Conservation (phyloP, 371 early-diverging fungal genomes). For the Syncephalastrum contaminatum region DNA sequence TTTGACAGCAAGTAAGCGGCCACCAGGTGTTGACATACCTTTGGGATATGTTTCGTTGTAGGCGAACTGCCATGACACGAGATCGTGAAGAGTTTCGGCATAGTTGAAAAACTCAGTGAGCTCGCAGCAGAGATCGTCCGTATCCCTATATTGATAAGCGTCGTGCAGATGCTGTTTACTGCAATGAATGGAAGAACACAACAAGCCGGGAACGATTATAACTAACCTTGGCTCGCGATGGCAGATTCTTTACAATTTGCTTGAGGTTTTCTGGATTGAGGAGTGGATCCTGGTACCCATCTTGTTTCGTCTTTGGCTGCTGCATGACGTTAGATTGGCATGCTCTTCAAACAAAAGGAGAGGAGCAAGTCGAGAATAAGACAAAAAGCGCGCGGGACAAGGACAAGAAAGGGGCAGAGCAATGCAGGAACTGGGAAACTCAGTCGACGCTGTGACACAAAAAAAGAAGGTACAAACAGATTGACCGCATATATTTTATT, state of each 20-base stretch:
- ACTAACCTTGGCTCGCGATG: slow-evolving; percentile 29
- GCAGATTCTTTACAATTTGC: slow-evolving; percentile 33
- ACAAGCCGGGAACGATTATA: not conserved
- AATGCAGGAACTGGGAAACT: too few species aligned
- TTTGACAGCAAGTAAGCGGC: not conserved
- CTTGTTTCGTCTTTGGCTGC: not conserved
- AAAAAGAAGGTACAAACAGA: too few species aligned
- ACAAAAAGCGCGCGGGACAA: too few species aligned
- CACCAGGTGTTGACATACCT: slow-evolving; percentile 4
- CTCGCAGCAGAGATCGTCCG: slow-evolving; percentile 59
- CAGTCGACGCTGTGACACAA: too few species aligned
- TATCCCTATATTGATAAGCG: slow-evolving; percentile 64
- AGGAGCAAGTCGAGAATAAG: not conserved
- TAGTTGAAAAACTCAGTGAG: slow-evolving; percentile 77
- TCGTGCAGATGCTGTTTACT: slow-evolving; percentile 47
- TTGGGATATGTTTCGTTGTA: slow-evolving; percentile 41
- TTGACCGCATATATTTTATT: too few species aligned
- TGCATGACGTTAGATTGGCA: not conserved
- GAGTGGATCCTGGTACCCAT: slow-evolving; percentile 21
- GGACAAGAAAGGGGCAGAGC: too few species aligned
- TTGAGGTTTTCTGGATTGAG: slow-evolving; percentile 33
- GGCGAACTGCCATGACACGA: slow-evolving; percentile 42
- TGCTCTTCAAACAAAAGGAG: not conserved
- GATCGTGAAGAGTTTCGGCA: slow-evolving; percentile 52
- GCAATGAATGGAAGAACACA: not conserved